phyloP scores from a whole-genome alignment of 1,139 yeast species.

The Yamadazyma triangularis region DNA sequence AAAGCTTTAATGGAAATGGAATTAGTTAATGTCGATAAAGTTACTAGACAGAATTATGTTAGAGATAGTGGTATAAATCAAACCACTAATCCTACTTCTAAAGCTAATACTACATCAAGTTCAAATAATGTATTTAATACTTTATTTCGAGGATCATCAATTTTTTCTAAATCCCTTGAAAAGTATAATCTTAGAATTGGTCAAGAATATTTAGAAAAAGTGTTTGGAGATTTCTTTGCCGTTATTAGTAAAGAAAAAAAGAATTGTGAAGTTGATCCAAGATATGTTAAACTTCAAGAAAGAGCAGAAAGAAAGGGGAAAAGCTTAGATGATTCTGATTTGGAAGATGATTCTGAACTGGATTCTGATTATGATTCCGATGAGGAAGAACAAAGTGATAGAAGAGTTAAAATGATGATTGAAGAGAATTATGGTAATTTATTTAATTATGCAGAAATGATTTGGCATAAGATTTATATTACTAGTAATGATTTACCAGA shows the following conservation, averaged over 20 bases:
- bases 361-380: conserved; percentile 28
- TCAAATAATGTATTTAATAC: conserved; percentile 59
- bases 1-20: conserved; percentile 64
- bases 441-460: conserved; percentile 49
- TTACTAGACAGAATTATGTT: conserved; percentile 38
- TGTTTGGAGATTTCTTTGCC: conserved; percentile 65
- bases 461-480: conserved; percentile 69
- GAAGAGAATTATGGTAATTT: conserved; percentile 52
- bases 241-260: conserved; percentile 47
- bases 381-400: conserved; percentile 25
- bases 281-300: conserved; percentile 42
- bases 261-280: conserved; percentile 74
- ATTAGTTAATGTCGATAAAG: conserved; percentile 43
- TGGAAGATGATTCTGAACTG: conserved; percentile 19
- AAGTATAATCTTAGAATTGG: conserved; percentile 74
- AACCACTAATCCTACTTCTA: conserved; percentile 1
- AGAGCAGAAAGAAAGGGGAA: conserved; percentile 28
- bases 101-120: conserved; percentile 8
- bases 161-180: conserved; percentile 78
- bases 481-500: conserved; percentile 77
- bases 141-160: conserved; percentile 78
- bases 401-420: conserved; percentile 27
- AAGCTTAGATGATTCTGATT: conserved; percentile 16
- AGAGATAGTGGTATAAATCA: conserved; percentile 13
- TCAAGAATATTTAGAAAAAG: conserved; percentile 67